These are phyloP conservation scores for Yarrowia galli DNA, from an alignment of 1,139 yeast genomes.

Conservation along the genomic window DNA sequence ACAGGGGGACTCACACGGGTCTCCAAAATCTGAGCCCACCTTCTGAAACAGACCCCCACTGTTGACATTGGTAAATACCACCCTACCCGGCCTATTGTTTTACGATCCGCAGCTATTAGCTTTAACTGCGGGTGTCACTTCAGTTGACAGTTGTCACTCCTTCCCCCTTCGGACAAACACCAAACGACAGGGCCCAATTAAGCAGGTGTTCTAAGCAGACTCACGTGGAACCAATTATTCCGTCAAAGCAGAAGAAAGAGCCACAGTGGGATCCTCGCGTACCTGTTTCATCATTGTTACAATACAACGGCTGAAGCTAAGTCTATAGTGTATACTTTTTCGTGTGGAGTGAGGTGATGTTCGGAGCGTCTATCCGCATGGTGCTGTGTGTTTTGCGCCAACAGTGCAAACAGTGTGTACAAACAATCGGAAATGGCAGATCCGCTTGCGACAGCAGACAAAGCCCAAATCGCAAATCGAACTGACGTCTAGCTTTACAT, in stretches of 20 bases:
- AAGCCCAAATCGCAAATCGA: constrained; percentile 16
- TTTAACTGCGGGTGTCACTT: background rate
- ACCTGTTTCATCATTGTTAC: constrained; percentile 19
- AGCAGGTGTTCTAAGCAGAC: background rate
- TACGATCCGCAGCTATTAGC: background rate
- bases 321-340: background rate
- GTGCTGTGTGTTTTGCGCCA: background rate
- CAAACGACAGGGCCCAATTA: background rate
- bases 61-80: background rate
- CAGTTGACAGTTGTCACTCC: too few relatives aligned
- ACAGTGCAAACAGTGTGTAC: background rate
- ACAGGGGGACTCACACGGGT: constrained; percentile 19
- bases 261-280: constrained; percentile 5
- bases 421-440: background rate
- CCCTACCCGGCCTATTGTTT: background rate
- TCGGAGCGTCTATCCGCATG: constrained; percentile 26
- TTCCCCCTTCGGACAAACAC: background rate
- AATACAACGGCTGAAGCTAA: constrained; percentile 5
- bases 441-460: constrained; percentile 11
- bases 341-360: background rate
- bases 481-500: background rate
- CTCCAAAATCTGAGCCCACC: background rate
- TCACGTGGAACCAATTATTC: constrained; percentile 3
- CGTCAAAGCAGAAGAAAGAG: constrained; percentile 1
- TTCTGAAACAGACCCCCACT: constrained; percentile 11